These are phyloP conservation scores for Komagataella kurtzmanii DNA, from an alignment of 805 yeast species.

Conservation along the genomic window DNA sequence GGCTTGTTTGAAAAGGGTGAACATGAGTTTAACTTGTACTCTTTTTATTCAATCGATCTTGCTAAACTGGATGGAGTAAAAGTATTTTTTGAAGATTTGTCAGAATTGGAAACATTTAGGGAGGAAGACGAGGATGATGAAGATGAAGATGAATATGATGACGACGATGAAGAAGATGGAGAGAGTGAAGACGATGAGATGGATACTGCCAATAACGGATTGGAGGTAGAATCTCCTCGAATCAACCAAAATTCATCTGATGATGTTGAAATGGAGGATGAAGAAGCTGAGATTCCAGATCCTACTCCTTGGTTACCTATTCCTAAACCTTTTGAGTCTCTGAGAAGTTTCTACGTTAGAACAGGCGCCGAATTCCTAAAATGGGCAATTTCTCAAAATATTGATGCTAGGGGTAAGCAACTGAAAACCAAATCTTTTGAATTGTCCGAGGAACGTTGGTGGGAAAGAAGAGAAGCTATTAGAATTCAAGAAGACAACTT, in stretches of 20 bases:
- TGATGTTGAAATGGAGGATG: slow-evolving; percentile 45
- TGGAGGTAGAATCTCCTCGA: slow-evolving; percentile 53
- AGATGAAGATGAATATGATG: slow-evolving; percentile 43
- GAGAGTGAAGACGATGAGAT: slow-evolving; percentile 28
- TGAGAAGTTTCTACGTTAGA: slow-evolving; percentile 75
- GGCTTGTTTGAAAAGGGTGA: slow-evolving; percentile 89
- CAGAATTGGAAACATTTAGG: slow-evolving; percentile 36
- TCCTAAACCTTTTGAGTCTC: slow-evolving; percentile 83
- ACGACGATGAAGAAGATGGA: slow-evolving; percentile 42
- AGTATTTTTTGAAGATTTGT: slow-evolving; percentile 80
- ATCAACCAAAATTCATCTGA: slow-evolving; percentile 15
- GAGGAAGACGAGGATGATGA: slow-evolving; percentile 55
- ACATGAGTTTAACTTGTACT: slow-evolving; percentile 70
- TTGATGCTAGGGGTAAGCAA: slow-evolving; percentile 80
- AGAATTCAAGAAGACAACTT: slow-evolving; percentile 78
- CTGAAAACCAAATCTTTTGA: slow-evolving; percentile 84
- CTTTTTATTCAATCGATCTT: slow-evolving; percentile 75
- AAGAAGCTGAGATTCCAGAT: slow-evolving; percentile 68
- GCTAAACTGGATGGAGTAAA: slow-evolving; percentile 80
- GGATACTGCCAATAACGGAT: slow-evolving; percentile 28
- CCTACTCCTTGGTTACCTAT: slow-evolving; percentile 95
- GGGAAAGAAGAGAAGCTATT: slow-evolving; percentile 95
- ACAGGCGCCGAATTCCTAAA: slow-evolving; percentile 79
- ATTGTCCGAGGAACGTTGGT: slow-evolving; percentile 88
- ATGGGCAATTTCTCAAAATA: slow-evolving; percentile 84